Evolutionary conservation across 805 yeast species (phyloP), one percentile per base, ranked within the genome.

Genomic region (Lachancea fermentati): DNA sequence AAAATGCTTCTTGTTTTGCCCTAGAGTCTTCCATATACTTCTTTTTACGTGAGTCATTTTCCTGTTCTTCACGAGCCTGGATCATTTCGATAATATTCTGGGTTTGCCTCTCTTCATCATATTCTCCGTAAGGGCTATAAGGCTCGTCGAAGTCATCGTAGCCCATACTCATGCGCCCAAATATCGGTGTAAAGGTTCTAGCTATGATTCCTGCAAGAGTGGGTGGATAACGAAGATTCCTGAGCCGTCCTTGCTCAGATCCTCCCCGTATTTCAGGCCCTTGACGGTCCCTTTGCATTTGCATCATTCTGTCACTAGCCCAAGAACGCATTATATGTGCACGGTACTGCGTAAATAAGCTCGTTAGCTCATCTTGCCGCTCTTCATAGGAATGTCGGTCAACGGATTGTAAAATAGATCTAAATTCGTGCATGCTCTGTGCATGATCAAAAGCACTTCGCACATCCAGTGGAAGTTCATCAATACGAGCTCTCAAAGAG

Each of bases 11-110:
- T 32, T 58, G 56, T 39, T 49, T 53, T n/a, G 49, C 36, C 43
- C 52, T 49, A 15, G 64, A 47, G 29, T 47, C 54, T 17, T 52
- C 54, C 50, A 51, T 54, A 30, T 49, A 53, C 13, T 47, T 48
- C 29, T 54, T 51, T 6, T 52, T 50, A 13, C 54, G 43, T 4
- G 41, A 31, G 40, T 56, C 62, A 12, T 48, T 48, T 30, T 59
- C 66, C 30, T 47, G 43, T 28, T 58, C 63, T 40, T 61, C 64
- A 16, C 63, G 47, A 24, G 51, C 56, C 45, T 61, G 62, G 34
- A 61, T 60, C 52, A 58, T 51, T 26, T 50, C 49, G n/a, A 61
- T 53, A 24, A 60, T 55, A 36, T 49, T 47, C 42, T 57, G 60
- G 5, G 63, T 61, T 14, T 51, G 44, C 25, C 42, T 50, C 29